Base-by-base conservation (phyloP, 2,329 filamentous ascomycete species). In the Coniella lustricola region DNA sequence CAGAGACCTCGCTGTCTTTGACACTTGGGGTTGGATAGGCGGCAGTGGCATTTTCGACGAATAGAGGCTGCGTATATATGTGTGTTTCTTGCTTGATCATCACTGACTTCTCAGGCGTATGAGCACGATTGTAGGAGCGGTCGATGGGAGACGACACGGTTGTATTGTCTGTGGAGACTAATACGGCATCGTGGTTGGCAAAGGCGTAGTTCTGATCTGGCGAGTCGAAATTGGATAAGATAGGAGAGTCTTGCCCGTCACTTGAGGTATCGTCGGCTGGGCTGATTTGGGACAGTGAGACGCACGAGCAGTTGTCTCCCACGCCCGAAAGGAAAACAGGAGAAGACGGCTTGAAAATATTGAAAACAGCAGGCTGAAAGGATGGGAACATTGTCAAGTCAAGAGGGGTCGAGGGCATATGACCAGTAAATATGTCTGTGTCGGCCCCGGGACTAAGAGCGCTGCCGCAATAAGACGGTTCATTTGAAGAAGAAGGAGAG, bases 401-500 rank as follows among this genome's bases (percentile, higher is more conserved):
- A 12, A 62, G 59, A 2, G 68, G 67, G 2, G 70, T 70, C 22
- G 60, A 58, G 9, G 68, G 69, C n/a, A 61, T 59, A 42, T 59
- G 53, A 46, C 62, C 59, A 44, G 62, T 60, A 44, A 60, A 64
- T 20, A 62, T 60, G 44, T 73, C 69, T 47, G 62, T 64, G n/a
- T 71, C 68, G 4, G 64, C 57, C 3, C 60, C 62, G 14, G 68
- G 68, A 33, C 68, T 72, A 18, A 62, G 59, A 21, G 58, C 60
- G 44, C 62, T 66, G 49, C 66, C 64, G 48, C 64, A 65, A 18
- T 67, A 67, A 4, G 66, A 63, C 14, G 61, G 60, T 34, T 59
- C 61, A 22, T 65, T 61, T 12, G 67, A 66, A 16, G 65, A 70
- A 12, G 64, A 64, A 7, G 69, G 67, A 7, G 68, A 69, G 25